Evolutionary conservation across 2,329 filamentous ascomycete genomes (phyloP).

Genomic region (Xylariaceae sp.): DNA sequence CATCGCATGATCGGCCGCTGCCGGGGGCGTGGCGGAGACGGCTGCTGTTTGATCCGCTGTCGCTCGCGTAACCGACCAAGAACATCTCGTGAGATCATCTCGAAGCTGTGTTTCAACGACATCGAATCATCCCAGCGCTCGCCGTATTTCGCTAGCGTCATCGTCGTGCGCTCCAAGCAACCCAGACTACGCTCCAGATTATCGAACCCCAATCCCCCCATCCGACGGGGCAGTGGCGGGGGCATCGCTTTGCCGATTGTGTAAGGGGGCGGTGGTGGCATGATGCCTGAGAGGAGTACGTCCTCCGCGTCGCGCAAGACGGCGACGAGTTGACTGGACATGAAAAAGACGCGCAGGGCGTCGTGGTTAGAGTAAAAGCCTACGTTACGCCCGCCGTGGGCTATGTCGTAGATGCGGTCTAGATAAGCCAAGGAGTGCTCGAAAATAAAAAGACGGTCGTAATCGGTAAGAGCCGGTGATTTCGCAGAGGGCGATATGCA

Average conservation of each 20-base stretch:
- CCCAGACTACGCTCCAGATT: constrained; percentile 52
- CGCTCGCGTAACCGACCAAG: constrained; percentile 38
- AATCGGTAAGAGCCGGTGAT: constrained; percentile 66
- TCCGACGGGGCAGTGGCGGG: constrained; percentile 47
- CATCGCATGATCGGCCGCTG: constrained; percentile 35
- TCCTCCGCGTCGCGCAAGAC: constrained; percentile 55
- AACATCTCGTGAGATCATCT: constrained; percentile 42
- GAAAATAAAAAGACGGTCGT: constrained; percentile 75
- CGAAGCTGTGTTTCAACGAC: constrained; percentile 49
- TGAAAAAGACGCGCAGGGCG: constrained; percentile 75
- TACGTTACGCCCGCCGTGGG: constrained; percentile 52
- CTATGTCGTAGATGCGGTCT: constrained; percentile 63
- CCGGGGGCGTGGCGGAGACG: constrained; percentile 28
- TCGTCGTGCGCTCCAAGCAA: constrained; percentile 49
- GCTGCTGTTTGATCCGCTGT: constrained; percentile 35
- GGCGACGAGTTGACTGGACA: constrained; percentile 58
- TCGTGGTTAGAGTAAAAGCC: constrained; percentile 83
- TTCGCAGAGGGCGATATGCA: constrained; percentile 75
- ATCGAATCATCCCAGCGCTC: constrained; percentile 54
- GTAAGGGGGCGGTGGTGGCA: constrained; percentile 40
- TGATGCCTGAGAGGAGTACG: constrained; percentile 47
- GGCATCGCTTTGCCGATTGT: constrained; percentile 44
- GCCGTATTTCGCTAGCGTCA: constrained; percentile 52
- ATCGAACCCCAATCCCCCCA: constrained; percentile 38
- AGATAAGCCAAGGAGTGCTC: constrained; percentile 82